Conservation (phyloP, 495 filamentous ascomycete genomes). For the Penicillium robsamsonii region DNA sequence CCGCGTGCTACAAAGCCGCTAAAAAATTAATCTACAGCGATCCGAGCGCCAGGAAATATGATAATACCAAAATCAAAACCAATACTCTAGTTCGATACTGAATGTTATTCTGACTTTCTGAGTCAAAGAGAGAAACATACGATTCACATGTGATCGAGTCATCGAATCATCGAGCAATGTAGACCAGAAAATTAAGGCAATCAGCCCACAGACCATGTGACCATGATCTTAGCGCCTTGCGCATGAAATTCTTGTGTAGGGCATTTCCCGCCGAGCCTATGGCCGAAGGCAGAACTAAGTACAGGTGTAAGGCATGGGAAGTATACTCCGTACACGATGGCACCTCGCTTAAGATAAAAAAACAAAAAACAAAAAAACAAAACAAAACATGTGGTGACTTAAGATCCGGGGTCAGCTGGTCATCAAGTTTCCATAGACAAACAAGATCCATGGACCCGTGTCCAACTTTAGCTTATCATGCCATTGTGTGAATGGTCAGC, state of each 20-base stretch:
- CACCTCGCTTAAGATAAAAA: background rate
- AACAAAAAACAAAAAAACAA: background rate
- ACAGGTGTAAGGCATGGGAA: slow-evolving; percentile 3
- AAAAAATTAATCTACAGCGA: background rate
- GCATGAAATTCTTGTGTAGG: background rate
- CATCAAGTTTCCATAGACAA: background rate
- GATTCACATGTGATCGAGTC: slow-evolving; percentile 9
- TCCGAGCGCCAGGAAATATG: background rate
- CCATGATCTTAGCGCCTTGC: background rate
- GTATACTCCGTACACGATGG: background rate
- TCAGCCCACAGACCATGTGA: slow-evolving; percentile 7
- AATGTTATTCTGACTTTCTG: background rate
- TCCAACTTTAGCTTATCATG: slow-evolving; percentile 6
- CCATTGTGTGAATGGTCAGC: slow-evolving; percentile 10
- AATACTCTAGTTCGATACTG: background rate
- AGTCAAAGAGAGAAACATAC: background rate
- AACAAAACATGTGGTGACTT: slow-evolving; percentile 6
- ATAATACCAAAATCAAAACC: background rate
- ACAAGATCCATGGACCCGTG: slow-evolving; percentile 9
- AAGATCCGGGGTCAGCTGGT: slow-evolving; percentile 11
- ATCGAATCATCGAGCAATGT: background rate
- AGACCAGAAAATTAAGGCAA: slow-evolving; percentile 9
- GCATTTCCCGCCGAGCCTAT: slow-evolving; percentile 7
- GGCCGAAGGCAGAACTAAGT: background rate
- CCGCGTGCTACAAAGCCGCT: slow-evolving; percentile 1